Base-by-base conservation (phyloP, 192 early-diverging fungal species). In the Coemansia sp. region DNA sequence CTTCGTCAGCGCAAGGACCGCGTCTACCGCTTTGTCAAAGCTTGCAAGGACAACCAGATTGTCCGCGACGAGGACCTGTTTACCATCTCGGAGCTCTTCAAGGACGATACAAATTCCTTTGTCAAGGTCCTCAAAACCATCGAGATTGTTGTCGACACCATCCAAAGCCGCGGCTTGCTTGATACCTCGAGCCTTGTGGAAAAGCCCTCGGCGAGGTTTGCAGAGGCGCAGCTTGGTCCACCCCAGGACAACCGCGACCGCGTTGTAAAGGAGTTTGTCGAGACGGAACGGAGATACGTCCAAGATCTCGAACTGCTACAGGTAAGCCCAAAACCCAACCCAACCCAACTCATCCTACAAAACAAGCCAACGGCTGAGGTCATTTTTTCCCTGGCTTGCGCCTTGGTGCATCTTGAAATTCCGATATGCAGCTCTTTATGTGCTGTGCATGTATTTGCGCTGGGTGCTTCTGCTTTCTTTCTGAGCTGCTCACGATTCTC, bases 51-150 rank as follows among this genome's bases (percentile, higher is more conserved):
- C 39, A 88, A 94, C 69, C 84, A 91, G 1, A 71, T 93, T 56
- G 84, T 89, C n/a, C 82, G 79, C 35, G 88, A 95, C 41, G 90
- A 94, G 56, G 85, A 91, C 65, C 74, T 92, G 26, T 93, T 96
- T 77, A 88, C 90, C 44, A 89, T 98, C 57, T 87, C 93, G 7
- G 94, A 95, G 58, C 79, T 97, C 38, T 94, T 91, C 76, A 89
- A 92, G 62, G 95, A 98, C 73, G 94, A 99, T 73, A 99, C 95
- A 36, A 96, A 95, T 78, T 92, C 90, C 65, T 95, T 98, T 76
- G 91, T 99, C 64, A 99, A 95, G 88, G 96, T 96, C 21, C 86
- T 98, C 38, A 91, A 95, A 59, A 92, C 91, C 9, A 88, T 99
- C 6, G 85, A 88, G 53, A 84, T 87, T 58, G 86, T 99, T 20